phyloP scores from a whole-genome alignment of 75 land plant genomes.

The Picea glauca region DNA sequence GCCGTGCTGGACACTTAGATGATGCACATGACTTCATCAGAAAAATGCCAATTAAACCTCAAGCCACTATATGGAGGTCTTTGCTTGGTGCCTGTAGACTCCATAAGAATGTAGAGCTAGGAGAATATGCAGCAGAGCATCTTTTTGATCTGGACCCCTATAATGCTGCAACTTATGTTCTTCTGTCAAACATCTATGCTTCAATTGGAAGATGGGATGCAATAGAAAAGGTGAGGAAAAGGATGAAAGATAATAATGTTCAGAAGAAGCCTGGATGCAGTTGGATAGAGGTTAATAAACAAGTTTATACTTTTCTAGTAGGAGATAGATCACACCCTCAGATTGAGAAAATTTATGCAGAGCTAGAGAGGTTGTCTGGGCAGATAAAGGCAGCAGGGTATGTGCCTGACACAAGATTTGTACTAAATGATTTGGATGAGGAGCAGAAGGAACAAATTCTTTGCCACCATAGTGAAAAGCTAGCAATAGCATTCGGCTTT shows the following conservation, averaged over 20 bases:
- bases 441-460: background rate
- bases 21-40: slow-evolving; percentile 5
- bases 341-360: background rate
- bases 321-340: background rate
- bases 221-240: background rate
- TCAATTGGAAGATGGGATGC: background rate
- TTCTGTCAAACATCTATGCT: background rate
- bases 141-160: background rate
- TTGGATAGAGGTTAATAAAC: background rate
- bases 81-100: background rate
- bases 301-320: background rate
- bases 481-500: background rate
- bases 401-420: background rate
- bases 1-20: slow-evolving; percentile 4
- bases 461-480: background rate
- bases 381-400: background rate
- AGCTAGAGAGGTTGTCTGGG: background rate
- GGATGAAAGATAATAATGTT: background rate
- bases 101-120: background rate
- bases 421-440: background rate
- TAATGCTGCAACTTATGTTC: background rate
- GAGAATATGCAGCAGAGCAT: background rate
- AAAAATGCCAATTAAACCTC: background rate
- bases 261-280: background rate
- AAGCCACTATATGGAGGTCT: slow-evolving; percentile 9